Evolutionary conservation across 169 alveolate species (phyloP).

Genomic region (Eimeria maxima): DNA sequence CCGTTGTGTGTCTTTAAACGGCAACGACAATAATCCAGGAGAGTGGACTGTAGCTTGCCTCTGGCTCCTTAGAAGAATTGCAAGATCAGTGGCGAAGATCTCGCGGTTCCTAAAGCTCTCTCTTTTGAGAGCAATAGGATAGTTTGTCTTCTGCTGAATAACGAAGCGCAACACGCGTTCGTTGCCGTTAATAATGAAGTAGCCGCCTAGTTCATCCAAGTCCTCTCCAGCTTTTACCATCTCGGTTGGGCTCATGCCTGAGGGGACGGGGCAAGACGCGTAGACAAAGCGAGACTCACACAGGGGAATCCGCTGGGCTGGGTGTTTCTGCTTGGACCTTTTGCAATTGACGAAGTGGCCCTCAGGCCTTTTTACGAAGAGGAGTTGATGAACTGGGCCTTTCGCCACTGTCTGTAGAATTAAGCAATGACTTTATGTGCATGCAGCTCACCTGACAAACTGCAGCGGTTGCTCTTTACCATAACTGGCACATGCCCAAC

Average conservation of each 20-base stretch:
- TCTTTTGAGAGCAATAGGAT: slow-evolving; percentile 93
- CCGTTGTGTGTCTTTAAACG: background rate
- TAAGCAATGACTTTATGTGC: background rate
- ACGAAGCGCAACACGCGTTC: slow-evolving; percentile 98
- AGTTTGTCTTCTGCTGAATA: slow-evolving; percentile 96
- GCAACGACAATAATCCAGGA: background rate
- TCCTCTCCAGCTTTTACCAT: slow-evolving; percentile 98
- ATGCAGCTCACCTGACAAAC: slow-evolving; percentile 39
- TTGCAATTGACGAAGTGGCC: background rate
- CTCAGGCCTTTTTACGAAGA: background rate
- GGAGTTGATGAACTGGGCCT: background rate
- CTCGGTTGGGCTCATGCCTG: slow-evolving; percentile 94
- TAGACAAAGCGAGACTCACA: background rate
- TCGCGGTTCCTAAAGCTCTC: slow-evolving; percentile 81
- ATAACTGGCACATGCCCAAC: slow-evolving; percentile 98
- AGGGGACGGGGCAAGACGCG: background rate
- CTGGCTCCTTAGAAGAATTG: slow-evolving; percentile 79
- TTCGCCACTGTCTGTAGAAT: background rate
- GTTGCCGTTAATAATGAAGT: slow-evolving; percentile 98
- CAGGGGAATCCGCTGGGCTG: background rate
- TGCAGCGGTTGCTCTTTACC: slow-evolving; percentile 97
- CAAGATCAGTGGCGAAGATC: slow-evolving; percentile 80
- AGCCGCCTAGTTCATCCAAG: slow-evolving; percentile 99
- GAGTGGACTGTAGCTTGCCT: slow-evolving; percentile 30
- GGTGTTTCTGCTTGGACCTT: background rate